A percentile compares a stretch with the other conserved stretches of the same genome.
Conservation (phyloP, 2,329 filamentous ascomycete genomes). For the Claviceps cyperi region DNA sequence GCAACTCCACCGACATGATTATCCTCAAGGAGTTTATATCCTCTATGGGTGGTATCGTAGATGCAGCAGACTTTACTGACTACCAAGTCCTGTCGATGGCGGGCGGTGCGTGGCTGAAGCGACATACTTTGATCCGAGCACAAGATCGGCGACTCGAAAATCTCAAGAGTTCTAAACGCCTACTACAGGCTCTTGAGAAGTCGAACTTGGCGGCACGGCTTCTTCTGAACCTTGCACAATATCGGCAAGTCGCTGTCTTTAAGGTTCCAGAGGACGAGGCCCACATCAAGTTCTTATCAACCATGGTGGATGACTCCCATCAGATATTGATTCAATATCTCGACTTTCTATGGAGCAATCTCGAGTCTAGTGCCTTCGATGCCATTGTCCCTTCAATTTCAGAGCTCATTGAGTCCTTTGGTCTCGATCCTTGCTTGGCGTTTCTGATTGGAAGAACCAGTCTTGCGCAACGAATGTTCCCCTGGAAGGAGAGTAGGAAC, state of each 20-base stretch:
- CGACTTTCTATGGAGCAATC: slow-evolving; percentile 70
- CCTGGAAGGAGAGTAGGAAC: slow-evolving; percentile 19
- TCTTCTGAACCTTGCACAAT: slow-evolving; percentile 81
- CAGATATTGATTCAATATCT: slow-evolving; percentile 76
- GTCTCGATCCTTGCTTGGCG: slow-evolving; percentile 64
- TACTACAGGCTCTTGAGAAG: slow-evolving; percentile 67
- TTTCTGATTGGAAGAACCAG: slow-evolving; percentile 72
- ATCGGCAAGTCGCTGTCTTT: slow-evolving; percentile 75
- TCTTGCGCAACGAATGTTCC: slow-evolving; percentile 49
- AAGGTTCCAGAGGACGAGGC: slow-evolving; percentile 55
- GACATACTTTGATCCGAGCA: slow-evolving; percentile 65
- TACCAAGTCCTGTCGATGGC: slow-evolving; percentile 77
- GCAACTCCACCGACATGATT: slow-evolving; percentile 81
- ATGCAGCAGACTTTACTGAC: slow-evolving; percentile 78
- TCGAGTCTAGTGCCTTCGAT: slow-evolving; percentile 65
- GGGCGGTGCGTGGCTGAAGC: slow-evolving; percentile 60
- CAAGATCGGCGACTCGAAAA: slow-evolving; percentile 71
- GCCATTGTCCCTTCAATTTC: slow-evolving; percentile 60
- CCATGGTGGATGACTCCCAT: slow-evolving; percentile 81
- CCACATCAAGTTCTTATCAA: slow-evolving; percentile 78
- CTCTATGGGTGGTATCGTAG: slow-evolving; percentile 86
- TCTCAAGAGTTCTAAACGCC: slow-evolving; percentile 57
- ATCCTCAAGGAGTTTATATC: slow-evolving; percentile 81
- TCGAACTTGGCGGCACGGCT: slow-evolving; percentile 67
- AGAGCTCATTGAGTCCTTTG: slow-evolving; percentile 61